phyloP scores from a whole-genome alignment of 139 green algal genomes.

The Closterium sp. region DNA sequence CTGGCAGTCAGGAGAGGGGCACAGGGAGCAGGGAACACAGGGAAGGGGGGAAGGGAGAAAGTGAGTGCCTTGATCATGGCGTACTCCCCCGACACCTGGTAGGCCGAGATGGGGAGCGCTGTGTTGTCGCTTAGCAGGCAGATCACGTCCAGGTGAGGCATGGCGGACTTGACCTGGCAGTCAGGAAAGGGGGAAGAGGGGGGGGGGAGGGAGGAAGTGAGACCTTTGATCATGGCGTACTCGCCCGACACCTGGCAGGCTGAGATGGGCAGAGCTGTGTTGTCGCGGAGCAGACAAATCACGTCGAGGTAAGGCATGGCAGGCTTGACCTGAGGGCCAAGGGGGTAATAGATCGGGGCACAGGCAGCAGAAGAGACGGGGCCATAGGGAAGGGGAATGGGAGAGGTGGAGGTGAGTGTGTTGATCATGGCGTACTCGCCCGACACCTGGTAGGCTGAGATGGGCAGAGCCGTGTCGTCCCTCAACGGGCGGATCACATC shows the following conservation, averaged over 20 bases:
- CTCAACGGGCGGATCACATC: constrained; percentile 76
- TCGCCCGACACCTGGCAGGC: not conserved
- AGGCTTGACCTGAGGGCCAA: no score
- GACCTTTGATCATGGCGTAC: no score
- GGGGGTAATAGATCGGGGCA: no score
- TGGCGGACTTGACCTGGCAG: constrained; percentile 79
- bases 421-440: constrained; percentile 99
- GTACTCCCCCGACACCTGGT: no score
- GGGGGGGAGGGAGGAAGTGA: not conserved
- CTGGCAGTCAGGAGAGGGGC: not conserved
- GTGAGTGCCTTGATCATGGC: no score
- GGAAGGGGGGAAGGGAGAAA: no score
- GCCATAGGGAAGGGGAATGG: no score
- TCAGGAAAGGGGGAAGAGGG: not conserved
- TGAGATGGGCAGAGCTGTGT: no score
- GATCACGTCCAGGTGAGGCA: constrained; percentile 91
- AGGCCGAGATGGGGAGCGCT: constrained; percentile 88
- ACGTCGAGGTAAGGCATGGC: no score
- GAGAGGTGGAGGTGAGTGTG: no score
- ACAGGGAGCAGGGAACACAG: not conserved
- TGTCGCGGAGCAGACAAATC: no score
- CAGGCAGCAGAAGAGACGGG: no score
- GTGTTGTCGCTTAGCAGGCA: constrained; percentile 84
- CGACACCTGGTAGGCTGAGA: constrained; percentile 76
- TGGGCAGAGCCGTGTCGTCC: constrained; percentile 86